Conservation (phyloP, 306 rosid species). For the Sicyos edulis region DNA sequence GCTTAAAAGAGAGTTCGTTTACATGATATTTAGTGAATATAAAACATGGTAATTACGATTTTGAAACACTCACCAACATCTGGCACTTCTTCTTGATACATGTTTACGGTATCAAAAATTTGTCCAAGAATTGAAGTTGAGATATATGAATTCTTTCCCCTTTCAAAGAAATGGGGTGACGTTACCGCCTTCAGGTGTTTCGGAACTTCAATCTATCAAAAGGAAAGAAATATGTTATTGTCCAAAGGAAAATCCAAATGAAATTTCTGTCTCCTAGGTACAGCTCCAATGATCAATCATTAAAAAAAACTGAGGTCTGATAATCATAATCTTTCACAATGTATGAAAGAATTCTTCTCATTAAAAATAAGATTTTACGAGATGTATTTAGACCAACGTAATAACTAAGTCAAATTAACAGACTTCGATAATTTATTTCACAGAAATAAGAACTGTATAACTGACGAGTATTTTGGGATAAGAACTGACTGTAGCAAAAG, state of each 20-base stretch:
- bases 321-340: too few relatives aligned
- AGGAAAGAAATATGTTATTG: not conserved
- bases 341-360: too few relatives aligned
- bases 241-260: not conserved
- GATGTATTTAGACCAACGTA: too few relatives aligned
- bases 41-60: not conserved
- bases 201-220: conserved; percentile 49
- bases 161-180: conserved; percentile 70
- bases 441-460: too few relatives aligned
- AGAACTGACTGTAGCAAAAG: too few relatives aligned
- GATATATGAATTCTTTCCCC: conserved; percentile 27
- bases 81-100: conserved; percentile 27
- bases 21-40: not conserved
- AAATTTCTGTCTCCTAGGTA: too few relatives aligned
- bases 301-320: too few relatives aligned
- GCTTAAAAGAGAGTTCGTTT: not conserved
- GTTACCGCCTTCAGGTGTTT: conserved; percentile 27
- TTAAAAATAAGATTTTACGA: too few relatives aligned
- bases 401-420: too few relatives aligned
- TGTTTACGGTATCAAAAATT: conserved; percentile 49
- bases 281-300: too few relatives aligned
- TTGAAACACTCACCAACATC: conserved; percentile 32
- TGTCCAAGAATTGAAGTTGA: conserved; percentile 61
- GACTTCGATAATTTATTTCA: too few relatives aligned
- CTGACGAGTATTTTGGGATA: too few relatives aligned